Percentiles rank a stretch among this genome's conserved stretches.
These are phyloP conservation scores for Colletotrichum brevisporum DNA, from an alignment of 2,329 filamentous ascomycete species.

Conservation along the genomic window DNA sequence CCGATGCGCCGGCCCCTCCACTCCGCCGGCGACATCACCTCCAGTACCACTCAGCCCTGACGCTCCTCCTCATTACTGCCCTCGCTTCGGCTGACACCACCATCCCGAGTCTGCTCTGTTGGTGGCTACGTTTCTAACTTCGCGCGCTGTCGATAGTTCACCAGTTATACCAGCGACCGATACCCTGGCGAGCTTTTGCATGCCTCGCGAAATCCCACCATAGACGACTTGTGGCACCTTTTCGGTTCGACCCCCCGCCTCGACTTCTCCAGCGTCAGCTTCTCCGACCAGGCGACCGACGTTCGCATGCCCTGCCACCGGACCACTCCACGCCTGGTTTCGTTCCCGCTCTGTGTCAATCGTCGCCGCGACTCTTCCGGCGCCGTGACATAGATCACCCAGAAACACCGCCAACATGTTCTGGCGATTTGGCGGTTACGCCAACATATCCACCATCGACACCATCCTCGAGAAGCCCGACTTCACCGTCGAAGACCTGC, in stretches of 20 bases:
- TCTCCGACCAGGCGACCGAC: conserved; percentile 19
- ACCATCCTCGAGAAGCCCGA: conserved; percentile 97
- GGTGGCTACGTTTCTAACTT: conserved; percentile 13
- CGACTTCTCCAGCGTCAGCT: neutral
- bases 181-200: conserved; percentile 34
- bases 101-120: neutral
- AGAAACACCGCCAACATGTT: conserved; percentile 81
- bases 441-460: conserved; percentile 96
- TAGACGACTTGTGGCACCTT: conserved; percentile 23
- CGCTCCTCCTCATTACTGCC: neutral
- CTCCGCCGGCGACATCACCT: conserved; percentile 34
- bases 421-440: conserved; percentile 99
- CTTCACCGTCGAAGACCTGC: conserved; percentile 93
- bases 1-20: conserved; percentile 40
- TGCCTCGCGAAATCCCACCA: conserved; percentile 30
- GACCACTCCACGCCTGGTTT: conserved; percentile 3
- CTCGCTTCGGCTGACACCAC: conserved; percentile 10
- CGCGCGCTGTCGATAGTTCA: conserved; percentile 2
- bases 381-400: conserved; percentile 46
- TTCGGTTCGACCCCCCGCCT: conserved; percentile 2
- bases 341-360: conserved; percentile 29
- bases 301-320: conserved; percentile 28
- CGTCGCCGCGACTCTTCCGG: conserved; percentile 37
- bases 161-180: conserved; percentile 29
- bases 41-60: conserved; percentile 13